Evolutionary conservation across 2,329 filamentous ascomycete species (phyloP).

Genomic region (Epicoccum nigrum): DNA sequence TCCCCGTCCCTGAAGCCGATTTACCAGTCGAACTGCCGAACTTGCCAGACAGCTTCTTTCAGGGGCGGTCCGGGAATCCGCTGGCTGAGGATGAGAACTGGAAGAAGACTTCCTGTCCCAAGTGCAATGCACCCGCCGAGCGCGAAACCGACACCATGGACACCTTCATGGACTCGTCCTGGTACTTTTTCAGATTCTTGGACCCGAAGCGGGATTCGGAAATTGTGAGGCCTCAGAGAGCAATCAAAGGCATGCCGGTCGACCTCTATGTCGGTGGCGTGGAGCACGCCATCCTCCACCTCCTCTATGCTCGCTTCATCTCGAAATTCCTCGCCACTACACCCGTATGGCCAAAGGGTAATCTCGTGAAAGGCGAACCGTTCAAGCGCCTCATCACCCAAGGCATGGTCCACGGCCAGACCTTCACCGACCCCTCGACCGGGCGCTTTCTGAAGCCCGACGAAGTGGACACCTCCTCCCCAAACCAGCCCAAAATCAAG

Average conservation of each 20-base stretch:
- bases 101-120: conserved; percentile 76
- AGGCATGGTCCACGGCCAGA: conserved; percentile 92
- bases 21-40: conserved; percentile 78
- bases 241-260: conserved; percentile 69
- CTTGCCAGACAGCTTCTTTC: conserved; percentile 70
- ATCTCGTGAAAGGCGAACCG: conserved; percentile 65
- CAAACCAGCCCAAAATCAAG: conserved; percentile 68
- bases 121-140: conserved; percentile 71
- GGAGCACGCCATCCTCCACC: conserved; percentile 88
- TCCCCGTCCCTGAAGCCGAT: conserved; percentile 76
- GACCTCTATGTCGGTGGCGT: conserved; percentile 90
- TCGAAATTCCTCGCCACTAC: conserved; percentile 79
- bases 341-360: conserved; percentile 49
- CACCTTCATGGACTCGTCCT: conserved; percentile 93
- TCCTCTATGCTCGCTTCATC: conserved; percentile 88
- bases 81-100: conserved; percentile 74
- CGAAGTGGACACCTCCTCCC: conserved; percentile 71
- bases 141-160: conserved; percentile 96
- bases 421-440: conserved; percentile 74
- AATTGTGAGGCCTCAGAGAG: conserved; percentile 67
- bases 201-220: conserved; percentile 69
- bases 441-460: conserved; percentile 78
- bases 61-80: conserved; percentile 75
- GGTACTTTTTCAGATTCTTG: conserved; percentile 85
- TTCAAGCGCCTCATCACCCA: conserved; percentile 85